These are phyloP conservation scores for Cryptococcus sp. DNA, from an alignment of 1,284 basidiomycete species.

Conservation along the genomic window DNA sequence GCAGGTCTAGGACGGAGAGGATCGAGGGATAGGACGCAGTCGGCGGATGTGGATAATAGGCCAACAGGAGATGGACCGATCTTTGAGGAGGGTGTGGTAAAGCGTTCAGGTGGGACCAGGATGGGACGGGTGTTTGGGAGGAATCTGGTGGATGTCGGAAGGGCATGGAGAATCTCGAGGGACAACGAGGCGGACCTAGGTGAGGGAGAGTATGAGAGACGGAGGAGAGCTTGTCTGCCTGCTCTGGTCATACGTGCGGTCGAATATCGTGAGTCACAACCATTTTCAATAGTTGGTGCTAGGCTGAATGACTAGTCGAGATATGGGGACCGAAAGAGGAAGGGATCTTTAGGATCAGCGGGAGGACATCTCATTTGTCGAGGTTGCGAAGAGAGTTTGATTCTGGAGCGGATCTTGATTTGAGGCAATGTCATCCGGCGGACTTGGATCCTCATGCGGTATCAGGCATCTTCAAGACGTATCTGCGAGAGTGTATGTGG, in stretches of 20 bases:
- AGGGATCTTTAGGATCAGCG: slow-evolving; percentile 48
- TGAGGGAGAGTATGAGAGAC: slow-evolving; percentile 21
- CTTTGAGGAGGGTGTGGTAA: slow-evolving; percentile 23
- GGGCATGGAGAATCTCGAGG: slow-evolving; percentile 30
- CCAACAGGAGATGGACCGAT: slow-evolving; percentile 16
- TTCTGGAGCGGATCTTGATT: slow-evolving; percentile 53
- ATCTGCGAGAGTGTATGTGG: slow-evolving; percentile 49
- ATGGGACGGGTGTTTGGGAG: slow-evolving; percentile 36
- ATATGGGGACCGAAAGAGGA: slow-evolving; percentile 47
- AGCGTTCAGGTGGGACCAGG: slow-evolving; percentile 14
- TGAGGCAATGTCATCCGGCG: neutral
- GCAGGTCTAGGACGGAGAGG: slow-evolving; percentile 16
- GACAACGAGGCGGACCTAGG: slow-evolving; percentile 10
- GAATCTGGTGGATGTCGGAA: slow-evolving; percentile 29
- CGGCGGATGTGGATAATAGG: neutral
- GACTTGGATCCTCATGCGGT: slow-evolving; percentile 81
- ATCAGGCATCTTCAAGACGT: slow-evolving; percentile 59
- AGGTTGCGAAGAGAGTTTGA: slow-evolving; percentile 76
- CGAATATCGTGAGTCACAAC: slow-evolving; percentile 40
- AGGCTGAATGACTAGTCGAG: slow-evolving; percentile 29
- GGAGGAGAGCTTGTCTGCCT: slow-evolving; percentile 37
- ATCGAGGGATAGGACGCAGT: slow-evolving; percentile 11
- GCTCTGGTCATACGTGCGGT: slow-evolving; percentile 43
- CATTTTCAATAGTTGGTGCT: neutral
- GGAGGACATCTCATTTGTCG: slow-evolving; percentile 56